Conservation (phyloP, 768 basidiomycete species). For the Mycena capillaripes region DNA sequence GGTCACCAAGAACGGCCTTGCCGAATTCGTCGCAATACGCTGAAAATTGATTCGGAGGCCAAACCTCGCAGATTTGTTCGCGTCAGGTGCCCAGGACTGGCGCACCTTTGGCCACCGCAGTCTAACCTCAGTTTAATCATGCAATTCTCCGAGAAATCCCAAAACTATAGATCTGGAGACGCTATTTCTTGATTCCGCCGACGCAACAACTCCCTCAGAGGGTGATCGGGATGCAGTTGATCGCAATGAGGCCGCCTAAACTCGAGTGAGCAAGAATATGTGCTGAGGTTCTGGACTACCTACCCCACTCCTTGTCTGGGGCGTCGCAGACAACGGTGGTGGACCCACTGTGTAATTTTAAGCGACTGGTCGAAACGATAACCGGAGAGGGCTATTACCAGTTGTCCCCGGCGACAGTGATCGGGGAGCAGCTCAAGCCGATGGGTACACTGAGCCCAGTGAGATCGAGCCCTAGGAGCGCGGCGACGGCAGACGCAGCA, state of each 20-base stretch:
- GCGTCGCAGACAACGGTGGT: slow-evolving; percentile 10
- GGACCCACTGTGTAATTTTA: neutral
- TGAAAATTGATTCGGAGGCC: no score
- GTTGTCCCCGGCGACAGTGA: slow-evolving; percentile 18
- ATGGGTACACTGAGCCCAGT: neutral
- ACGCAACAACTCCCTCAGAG: neutral
- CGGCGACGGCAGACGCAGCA: neutral
- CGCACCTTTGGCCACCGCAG: no score
- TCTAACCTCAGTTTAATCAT: no score
- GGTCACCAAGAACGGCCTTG: no score
- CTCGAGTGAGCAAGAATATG: no score
- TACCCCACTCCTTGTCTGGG: neutral
- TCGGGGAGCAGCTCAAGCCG: slow-evolving; percentile 14
- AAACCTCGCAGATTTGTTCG: no score
- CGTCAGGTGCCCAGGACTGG: no score
- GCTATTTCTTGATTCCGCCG: no score
- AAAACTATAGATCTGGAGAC: no score
- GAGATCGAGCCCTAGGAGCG: neutral
- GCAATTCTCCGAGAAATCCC: no score
- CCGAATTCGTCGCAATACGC: no score
- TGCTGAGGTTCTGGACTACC: no score
- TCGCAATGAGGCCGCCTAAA: slow-evolving; percentile 2
- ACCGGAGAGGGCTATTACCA: neutral
- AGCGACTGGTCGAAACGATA: neutral
- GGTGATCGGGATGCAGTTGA: slow-evolving; percentile 20